Percentiles rank a stretch among this genome's conserved stretches.
Evolutionary conservation across 495 filamentous ascomycete species (phyloP).

Genomic region (Tricharina praecox): DNA sequence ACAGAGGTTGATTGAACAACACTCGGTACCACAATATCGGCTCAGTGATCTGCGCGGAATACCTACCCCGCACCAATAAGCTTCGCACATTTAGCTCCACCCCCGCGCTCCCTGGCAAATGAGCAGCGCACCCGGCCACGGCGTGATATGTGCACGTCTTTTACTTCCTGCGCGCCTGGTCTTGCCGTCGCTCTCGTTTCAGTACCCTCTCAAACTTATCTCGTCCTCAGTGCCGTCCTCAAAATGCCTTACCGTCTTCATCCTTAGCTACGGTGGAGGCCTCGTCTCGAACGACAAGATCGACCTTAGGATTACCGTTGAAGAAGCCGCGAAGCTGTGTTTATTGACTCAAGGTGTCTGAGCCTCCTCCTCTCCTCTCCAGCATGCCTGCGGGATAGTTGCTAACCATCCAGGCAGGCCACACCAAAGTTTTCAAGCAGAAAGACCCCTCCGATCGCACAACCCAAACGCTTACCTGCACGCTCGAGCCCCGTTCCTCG

Average conservation of each 20-base stretch:
- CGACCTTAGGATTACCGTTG: constrained; percentile 50
- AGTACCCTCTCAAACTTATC: constrained; percentile 90
- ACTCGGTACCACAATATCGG: too few relatives aligned
- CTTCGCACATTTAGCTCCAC: too few relatives aligned
- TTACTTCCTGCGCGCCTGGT: constrained; percentile 54
- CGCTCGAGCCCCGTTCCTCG: constrained; percentile 42
- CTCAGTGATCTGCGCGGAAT: too few relatives aligned
- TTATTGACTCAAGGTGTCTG: constrained; percentile 60
- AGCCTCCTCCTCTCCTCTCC: neutral
- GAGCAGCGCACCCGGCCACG: constrained; percentile 42
- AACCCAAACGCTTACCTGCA: constrained; percentile 49
- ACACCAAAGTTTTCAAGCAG: constrained; percentile 88
- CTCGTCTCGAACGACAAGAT: constrained; percentile 75
- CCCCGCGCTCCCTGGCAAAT: too few relatives aligned
- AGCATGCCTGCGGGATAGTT: neutral
- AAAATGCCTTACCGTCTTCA: constrained; percentile 48
- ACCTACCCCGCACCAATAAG: too few relatives aligned
- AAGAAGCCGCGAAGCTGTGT: constrained; percentile 47
- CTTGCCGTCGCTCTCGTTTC: constrained; percentile 60
- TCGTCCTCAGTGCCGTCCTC: constrained; percentile 42
- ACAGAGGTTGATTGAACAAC: too few relatives aligned
- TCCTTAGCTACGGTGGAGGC: constrained; percentile 89
- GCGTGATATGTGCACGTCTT: constrained; percentile 54
- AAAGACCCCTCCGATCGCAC: constrained; percentile 40
- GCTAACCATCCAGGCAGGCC: constrained; percentile 33